Evolutionary conservation across 148 eudicot genomes (phyloP), one percentile per base, ranked within the genome.

Genomic region (Euryodendron excelsum): DNA sequence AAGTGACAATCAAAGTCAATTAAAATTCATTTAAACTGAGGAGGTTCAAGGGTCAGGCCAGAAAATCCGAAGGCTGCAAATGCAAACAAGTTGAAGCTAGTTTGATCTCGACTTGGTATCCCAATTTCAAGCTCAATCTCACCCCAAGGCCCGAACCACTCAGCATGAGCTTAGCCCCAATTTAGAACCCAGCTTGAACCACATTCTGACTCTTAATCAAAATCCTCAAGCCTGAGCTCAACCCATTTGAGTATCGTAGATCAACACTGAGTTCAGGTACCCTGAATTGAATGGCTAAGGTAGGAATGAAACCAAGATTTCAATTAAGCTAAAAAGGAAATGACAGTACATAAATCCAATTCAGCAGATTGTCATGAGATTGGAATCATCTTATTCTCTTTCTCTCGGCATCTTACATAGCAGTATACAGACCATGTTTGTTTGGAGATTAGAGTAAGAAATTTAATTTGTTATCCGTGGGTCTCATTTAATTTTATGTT

Each of bases 341-440:
- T 48, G 13, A 13, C 20, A 47, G 15, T 17, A 30, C 9, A 11
- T 12, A 2, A 67, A 4, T 0, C 10, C 31, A 28, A 48, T 48
- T 31, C 34, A 71, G 60, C 60, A 71, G 63, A 23, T 20, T 59
- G 63, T 8, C 15, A 25, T 6, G 63, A 21, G 21, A 33, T 30
- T 64, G 41, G 69, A 64, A 64, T 64, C 41, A 27, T 72, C 45
- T 72, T 21, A 53, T 52, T 30, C 61, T 18, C 25, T 10, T 5
- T 31, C n/a, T 25, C 28, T 15, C 52, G 33, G 75, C 17, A 60
- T 73, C 76, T 73, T 73, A 73, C 31, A 3, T 48, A n/a, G 45
- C 47, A 73, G 31, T 21, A 56, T 15, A 73, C 31, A 21, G n/a
- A n/a, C n/a, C n/a, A n/a, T n/a, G n/a, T n/a, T n/a, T n/a, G n/a